Percentiles rank a stretch among this genome's conserved stretches.
Conservation (phyloP, 2,329 filamentous ascomycete genomes). For the Aspergillus udagawae region DNA sequence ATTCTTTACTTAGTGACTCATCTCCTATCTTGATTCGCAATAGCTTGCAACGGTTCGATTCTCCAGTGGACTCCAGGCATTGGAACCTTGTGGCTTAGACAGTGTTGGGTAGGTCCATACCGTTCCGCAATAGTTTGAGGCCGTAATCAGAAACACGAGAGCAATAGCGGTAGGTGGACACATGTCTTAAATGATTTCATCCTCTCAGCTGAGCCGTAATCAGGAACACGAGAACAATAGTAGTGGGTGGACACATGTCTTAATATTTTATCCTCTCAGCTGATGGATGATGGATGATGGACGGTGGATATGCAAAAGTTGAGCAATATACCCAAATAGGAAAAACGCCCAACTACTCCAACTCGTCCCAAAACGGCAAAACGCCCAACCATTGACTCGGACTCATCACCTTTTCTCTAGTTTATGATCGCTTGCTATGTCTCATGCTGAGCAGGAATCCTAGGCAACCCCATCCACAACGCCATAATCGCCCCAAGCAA, state of each 20-base stretch:
- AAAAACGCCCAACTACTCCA: not conserved
- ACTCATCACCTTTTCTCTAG: not conserved
- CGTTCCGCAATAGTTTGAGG: too few relatives aligned
- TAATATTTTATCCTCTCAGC: too few relatives aligned
- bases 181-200: not conserved
- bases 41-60: not conserved
- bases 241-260: not conserved
- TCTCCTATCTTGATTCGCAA: not conserved
- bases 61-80: not conserved
- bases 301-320: not conserved
- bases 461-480: conserved; percentile 46
- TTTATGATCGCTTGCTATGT: too few relatives aligned
- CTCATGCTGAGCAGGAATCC: conserved; percentile 10
- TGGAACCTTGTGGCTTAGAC: not conserved
- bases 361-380: not conserved
- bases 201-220: too few relatives aligned
- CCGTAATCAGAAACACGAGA: too few relatives aligned
- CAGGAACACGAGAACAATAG: too few relatives aligned
- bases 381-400: not conserved
- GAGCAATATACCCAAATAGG: not conserved
- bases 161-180: not conserved
- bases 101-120: too few relatives aligned
- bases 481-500: conserved; percentile 48
- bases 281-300: too few relatives aligned
- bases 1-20: not conserved